These are phyloP conservation scores for Cordia subcordata DNA, from an alignment of 257 asterid genomes.

Conservation along the genomic window DNA sequence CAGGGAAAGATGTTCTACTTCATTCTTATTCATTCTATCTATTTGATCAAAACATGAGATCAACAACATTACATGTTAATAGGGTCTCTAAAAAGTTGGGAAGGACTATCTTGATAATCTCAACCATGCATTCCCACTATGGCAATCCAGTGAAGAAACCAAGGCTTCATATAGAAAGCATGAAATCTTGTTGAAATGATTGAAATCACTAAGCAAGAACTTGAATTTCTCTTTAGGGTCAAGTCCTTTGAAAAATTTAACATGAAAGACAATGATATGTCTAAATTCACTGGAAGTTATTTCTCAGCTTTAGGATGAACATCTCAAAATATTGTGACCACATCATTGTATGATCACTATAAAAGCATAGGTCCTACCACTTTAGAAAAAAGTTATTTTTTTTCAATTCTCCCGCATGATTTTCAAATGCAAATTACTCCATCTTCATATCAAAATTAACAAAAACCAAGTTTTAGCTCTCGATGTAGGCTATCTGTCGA, in stretches of 20 bases:
- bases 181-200: conserved; percentile 75
- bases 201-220: conserved; percentile 91
- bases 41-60: conserved; percentile 68
- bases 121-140: conserved; percentile 81
- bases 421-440: too few species aligned
- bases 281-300: conserved; percentile 76
- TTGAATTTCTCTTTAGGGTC: conserved; percentile 84
- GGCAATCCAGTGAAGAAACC: conserved; percentile 76
- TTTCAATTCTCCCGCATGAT: too few species aligned
- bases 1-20: conserved; percentile 94
- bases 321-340: conserved; percentile 79
- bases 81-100: conserved; percentile 66
- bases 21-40: conserved; percentile 80
- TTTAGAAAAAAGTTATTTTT: too few species aligned
- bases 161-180: conserved; percentile 53
- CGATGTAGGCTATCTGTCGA: too few species aligned
- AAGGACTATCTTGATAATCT: conserved; percentile 65
- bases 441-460: too few species aligned
- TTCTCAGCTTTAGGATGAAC: conserved; percentile 76
- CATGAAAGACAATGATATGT: conserved; percentile 51
- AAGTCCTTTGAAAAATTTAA: conserved; percentile 60
- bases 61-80: conserved; percentile 62
- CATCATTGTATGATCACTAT: too few species aligned
- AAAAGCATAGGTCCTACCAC: too few species aligned
- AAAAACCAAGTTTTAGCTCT: too few species aligned